Base-by-base conservation (phyloP, 805 yeast species). In the Saturnispora sekii region DNA sequence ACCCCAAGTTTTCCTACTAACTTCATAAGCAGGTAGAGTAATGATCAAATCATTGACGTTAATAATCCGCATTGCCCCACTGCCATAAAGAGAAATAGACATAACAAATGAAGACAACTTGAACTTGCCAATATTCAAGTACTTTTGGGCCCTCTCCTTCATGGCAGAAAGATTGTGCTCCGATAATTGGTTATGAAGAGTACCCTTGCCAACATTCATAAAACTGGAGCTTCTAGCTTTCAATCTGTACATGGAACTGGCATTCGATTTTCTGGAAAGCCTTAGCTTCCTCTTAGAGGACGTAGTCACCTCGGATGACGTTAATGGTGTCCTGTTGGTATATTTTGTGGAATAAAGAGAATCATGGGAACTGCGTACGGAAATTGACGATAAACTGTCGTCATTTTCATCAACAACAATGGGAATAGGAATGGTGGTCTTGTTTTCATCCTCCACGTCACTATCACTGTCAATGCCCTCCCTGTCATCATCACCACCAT, bases 21-120 rank as follows among this genome's bases (percentile, higher is more conserved):
- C 76, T 41, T 64, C 61, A 42, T 85, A 62, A 3, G 65, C 65
- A 3, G 96, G 96, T 41, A 89, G 61, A 9, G 67, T 68, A 45
- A 90, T 67, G 5, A 69, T 72, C 52, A 90, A 79, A 52, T 84
- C 76, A 43, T 84, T 83, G 7, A 90, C 86, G 56, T 89, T 87
- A 34, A 85, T 73, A 45, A 90, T 64, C 51, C 81, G 76, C 53
- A 75, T 67, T 28, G 76, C 69, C 11, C 88, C 85, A 12, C 77
- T 77, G 8, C 93, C 95, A 59, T 78, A 77, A 63, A 85, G 85
- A 41, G 95, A 83, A 21, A 88, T 72, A 43, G 79, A 70, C 12
- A 89, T 58, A n/a, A 66, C 58, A 33, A 76, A 68, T n/a, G 70
- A 60, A 32, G 70, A 67, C 34, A 82, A 55, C 30, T 64, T 66